Evolutionary conservation across 192 early-diverging fungal genomes (phyloP), one percentile per base, ranked within the genome.

Genomic region (Podila minutissima): DNA sequence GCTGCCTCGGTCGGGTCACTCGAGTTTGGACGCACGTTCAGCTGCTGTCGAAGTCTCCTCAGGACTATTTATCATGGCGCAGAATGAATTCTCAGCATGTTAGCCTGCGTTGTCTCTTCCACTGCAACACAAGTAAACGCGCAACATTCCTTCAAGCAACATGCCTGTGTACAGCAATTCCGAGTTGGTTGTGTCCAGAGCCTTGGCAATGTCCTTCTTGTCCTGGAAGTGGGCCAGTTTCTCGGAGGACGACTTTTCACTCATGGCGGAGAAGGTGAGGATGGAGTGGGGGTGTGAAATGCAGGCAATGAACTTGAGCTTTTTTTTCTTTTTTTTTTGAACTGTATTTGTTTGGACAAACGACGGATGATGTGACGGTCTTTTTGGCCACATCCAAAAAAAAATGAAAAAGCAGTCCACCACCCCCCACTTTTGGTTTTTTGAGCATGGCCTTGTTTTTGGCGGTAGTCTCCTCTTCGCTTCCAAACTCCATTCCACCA

Each of bases 201-300:
- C 77, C 35, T 81, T 81, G 66, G 69, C 70, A 38, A 81, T 65
- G 53, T 81, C 77, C 22, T 64, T 81, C 71, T 81, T 81, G 66
- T 81, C 77, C 62, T 68, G 64, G 67, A 69, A 73, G 62, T 72
- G 71, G n/a, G 62, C 66, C 71, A 65, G 26, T 28, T 65, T 50
- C 24, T 65, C 22, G 41, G 64, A 50, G 48, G 38, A 22, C 22
- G 64, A 10, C 35, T 29, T 35, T 35, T 63, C 33, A 29, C 11
- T n/a, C 31, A 35, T 35, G 62, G 62, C 29, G n/a, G 9, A 15
- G n/a, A 13, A 9, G 24, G 15, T 35, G 13, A n/a, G 62, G 28
- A 19, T 19, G 59, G 26, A 33, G 59, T 19, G 59, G 9, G 24
- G 59, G 9, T n/a, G 59, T 19, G 24, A 8, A 29, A 60, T 60